Evolutionary conservation across 768 basidiomycete species (phyloP), one percentile per base, ranked within the genome.

Genomic region (Tephrocybe sp.): DNA sequence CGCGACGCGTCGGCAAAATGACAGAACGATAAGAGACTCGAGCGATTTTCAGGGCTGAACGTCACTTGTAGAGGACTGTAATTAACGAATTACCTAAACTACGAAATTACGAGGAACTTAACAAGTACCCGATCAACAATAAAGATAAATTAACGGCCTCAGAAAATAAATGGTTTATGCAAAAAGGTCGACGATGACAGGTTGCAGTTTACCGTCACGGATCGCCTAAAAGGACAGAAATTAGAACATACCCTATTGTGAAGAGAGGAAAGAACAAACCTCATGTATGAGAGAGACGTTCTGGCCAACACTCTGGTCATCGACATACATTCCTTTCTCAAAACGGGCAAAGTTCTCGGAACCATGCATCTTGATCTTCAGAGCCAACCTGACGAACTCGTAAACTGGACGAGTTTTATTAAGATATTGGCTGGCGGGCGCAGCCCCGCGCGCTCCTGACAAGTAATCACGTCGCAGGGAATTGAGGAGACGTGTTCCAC

Each of bases 281-380:
- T 94, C 92, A 49, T 90, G 84, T 45, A 95, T 90, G 32, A 82
- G 68, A 2, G 86, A 79, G 7, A 92, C 76, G 55, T 83, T 81
- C 60, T 85, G 77, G 4, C 92, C 92, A 38, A 86, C 65, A 9
- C 86, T 87, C 30, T 71, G 74, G 38, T 89, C 85, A 42, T 85
- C 83, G 9, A 82, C 75, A 9, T 82, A 84, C 24, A 85, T 74
- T 7, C 89, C 87, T 45, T 78, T 78, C 53, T 70, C 78, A 56
- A 82, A 86, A 7, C 69, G 66, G 34, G 72, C 69, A 52, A 83
- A 72, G 60, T 93, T 93, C 57, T 89, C 87, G 7, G 76, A 72
- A 13, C 90, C 90, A 54, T 91, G 83, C 87, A 91, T 92, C 56
- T 72, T 72, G 52, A 92, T 80, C n/a, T 87, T 88, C 24, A 93